phyloP scores from a whole-genome alignment of 306 rosid species.

The Psophocarpus tetragonolobus region DNA sequence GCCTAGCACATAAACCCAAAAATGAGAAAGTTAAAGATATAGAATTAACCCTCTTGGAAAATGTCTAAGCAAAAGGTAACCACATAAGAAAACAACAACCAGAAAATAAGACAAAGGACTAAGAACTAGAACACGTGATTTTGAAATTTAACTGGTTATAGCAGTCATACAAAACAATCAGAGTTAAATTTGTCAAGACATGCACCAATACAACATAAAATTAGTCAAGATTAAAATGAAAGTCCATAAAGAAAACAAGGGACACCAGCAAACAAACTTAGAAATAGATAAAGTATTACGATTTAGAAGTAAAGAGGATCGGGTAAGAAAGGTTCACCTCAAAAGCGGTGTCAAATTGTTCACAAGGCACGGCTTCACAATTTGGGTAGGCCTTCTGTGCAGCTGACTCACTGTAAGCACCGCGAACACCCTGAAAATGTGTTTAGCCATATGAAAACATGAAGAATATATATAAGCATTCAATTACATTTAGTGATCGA shows the following conservation, averaged over 20 bases:
- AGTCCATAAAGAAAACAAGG: not conserved
- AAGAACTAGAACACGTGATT: not conserved
- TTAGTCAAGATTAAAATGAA: constrained; percentile 5
- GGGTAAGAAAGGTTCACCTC: constrained; percentile 48
- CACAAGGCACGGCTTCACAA: constrained; percentile 96
- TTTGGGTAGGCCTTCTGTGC: constrained; percentile 92
- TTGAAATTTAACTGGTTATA: not conserved
- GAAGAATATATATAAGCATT: not conserved
- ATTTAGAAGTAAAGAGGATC: not conserved
- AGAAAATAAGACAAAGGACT: not conserved
- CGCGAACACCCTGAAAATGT: constrained; percentile 75
- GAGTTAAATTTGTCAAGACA: not conserved
- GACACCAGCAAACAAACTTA: not conserved
- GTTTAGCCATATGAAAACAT: constrained; percentile 8
- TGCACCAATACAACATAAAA: not conserved
- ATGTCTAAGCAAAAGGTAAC: constrained; percentile 9
- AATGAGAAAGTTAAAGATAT: constrained; percentile 16
- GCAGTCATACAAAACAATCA: not conserved
- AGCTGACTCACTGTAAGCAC: constrained; percentile 93
- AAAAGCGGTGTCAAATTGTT: constrained; percentile 88
- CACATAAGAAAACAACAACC: constrained; percentile 17
- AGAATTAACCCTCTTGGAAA: constrained; percentile 11
- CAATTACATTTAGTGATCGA: not conserved
- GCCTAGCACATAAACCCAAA: constrained; percentile 48
- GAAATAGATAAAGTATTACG: too few relatives aligned